Conservation (phyloP, 805 yeast species). For the Candida patagonica region DNA sequence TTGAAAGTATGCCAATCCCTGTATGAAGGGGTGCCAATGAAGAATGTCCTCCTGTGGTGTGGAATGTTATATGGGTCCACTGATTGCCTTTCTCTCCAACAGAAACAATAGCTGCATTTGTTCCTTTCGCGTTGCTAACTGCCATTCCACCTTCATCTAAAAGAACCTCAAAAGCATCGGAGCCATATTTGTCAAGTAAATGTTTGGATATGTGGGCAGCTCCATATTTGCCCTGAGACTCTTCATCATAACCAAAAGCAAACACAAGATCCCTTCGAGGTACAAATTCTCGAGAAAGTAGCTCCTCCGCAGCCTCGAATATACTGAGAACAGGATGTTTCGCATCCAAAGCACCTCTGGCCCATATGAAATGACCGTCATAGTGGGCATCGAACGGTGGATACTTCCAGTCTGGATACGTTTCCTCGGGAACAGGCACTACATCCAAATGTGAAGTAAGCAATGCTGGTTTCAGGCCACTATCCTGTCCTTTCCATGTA, state of each 20-base stretch:
- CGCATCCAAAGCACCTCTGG: conserved; percentile 72
- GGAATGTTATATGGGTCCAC: conserved; percentile 37
- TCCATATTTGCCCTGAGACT: conserved; percentile 54
- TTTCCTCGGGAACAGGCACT: conserved; percentile 59
- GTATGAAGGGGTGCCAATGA: conserved; percentile 71
- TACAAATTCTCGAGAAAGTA: conserved; percentile 40
- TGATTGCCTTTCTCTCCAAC: conserved; percentile 51
- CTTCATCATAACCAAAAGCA: conserved; percentile 76
- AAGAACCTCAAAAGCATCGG: conserved; percentile 48
- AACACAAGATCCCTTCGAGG: conserved; percentile 55
- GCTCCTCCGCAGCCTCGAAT: conserved; percentile 51
- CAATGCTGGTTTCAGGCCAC: conserved; percentile 49
- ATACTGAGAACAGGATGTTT: conserved; percentile 59
- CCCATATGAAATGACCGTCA: conserved; percentile 60
- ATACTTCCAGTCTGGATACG: conserved; percentile 50
- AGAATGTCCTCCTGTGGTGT: conserved; percentile 64
- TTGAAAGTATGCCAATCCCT: conserved; percentile 57
- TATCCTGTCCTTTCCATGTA: conserved; percentile 49
- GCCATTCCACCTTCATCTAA: conserved; percentile 59
- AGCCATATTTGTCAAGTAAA: conserved; percentile 48
- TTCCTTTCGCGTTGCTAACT: conserved; percentile 10
- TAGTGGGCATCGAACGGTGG: conserved; percentile 60
- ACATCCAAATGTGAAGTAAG: conserved; percentile 75
- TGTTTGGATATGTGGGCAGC: conserved; percentile 42
- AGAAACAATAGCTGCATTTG: conserved; percentile 37